A percentile compares a stretch with the other conserved stretches of the same genome.
Conservation (phyloP, 768 basidiomycete genomes). For the Trametes elegans region DNA sequence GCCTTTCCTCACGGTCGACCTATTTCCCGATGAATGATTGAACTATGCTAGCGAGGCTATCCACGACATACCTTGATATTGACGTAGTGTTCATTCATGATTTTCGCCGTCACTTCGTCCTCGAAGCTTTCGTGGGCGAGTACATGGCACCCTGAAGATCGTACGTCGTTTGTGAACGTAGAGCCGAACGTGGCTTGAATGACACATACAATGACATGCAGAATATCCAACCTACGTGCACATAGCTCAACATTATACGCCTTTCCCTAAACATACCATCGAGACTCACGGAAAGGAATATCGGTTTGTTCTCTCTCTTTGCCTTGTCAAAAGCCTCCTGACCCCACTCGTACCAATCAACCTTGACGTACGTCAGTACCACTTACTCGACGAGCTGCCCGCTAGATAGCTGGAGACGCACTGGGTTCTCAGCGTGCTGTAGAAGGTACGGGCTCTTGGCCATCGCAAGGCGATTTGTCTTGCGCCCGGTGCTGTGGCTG, state of each 20-base stretch:
- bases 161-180: background rate
- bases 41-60: background rate
- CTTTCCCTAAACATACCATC: background rate
- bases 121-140: conserved; percentile 39
- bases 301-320: conserved; percentile 27
- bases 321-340: conserved; percentile 29
- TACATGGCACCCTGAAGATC: conserved; percentile 26
- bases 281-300: conserved; percentile 34
- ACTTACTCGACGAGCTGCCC: background rate
- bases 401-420: background rate
- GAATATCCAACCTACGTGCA: conserved; percentile 36
- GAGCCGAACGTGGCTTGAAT: conserved; percentile 15
- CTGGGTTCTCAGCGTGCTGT: conserved; percentile 28
- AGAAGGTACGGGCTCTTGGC: conserved; percentile 28
- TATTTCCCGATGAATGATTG: background rate
- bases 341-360: conserved; percentile 31
- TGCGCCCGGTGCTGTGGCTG: background rate
- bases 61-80: conserved; percentile 37
- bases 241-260: background rate
- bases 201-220: conserved; percentile 38
- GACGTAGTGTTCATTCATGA: conserved; percentile 40
- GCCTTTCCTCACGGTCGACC: conserved; percentile 41
- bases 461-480: conserved; percentile 18
- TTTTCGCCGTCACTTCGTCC: conserved; percentile 34
- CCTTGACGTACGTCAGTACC: conserved; percentile 18